Base-by-base conservation (phyloP, 768 basidiomycete species). In the Naganishia onofrii region DNA sequence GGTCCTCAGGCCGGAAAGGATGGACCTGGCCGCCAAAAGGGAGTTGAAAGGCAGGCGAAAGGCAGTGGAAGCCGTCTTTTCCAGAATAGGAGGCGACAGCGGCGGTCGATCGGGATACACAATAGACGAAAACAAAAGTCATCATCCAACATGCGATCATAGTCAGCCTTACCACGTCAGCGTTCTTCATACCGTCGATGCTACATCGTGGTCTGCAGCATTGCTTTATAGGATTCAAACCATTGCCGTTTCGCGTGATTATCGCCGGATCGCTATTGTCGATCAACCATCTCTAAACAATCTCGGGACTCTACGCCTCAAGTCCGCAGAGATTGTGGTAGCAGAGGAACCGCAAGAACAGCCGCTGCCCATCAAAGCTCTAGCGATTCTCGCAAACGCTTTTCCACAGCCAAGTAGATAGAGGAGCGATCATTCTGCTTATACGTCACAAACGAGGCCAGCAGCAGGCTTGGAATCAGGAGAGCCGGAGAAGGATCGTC, bases 41-140 rank as follows among this genome's bases (percentile, higher is more conserved):
- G 3, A 51, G 48, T 26, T 51, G 23, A 51, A 51, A 51, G 48
- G 48, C 48, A 51, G 48, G 48, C 48, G 48, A 51, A 51, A 51
- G 48, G 48, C 21, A 4, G 19, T 26, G 48, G 48, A 26, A 21
- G 48, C 48, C 48, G 48, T 51, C 48, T 26, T 51, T 21, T 51
- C 48, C 48, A 51, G 48, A 26, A 51, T 51, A 51, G 48, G 48
- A 51, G 48, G 48, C 23, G 21, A 51, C 19, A 12, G n/a, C 4
- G 19, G 12, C 15, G n/a, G n/a, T 51, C 48, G n/a, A 51, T 51
- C 48, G 48, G 42, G 42, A 17, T n/a, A n/a, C 48, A 51, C 48
- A n/a, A 51, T 51, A 51, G 48, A 51, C n/a, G 6, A 51, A n/a
- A 51, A n/a, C 48, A 26, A 51, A n/a, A n/a, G n/a, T n/a, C n/a